Evolutionary conservation across 768 basidiomycete species (phyloP), one percentile per base, ranked within the genome.

Genomic region (Hygrophoropsis aurantiaca): DNA sequence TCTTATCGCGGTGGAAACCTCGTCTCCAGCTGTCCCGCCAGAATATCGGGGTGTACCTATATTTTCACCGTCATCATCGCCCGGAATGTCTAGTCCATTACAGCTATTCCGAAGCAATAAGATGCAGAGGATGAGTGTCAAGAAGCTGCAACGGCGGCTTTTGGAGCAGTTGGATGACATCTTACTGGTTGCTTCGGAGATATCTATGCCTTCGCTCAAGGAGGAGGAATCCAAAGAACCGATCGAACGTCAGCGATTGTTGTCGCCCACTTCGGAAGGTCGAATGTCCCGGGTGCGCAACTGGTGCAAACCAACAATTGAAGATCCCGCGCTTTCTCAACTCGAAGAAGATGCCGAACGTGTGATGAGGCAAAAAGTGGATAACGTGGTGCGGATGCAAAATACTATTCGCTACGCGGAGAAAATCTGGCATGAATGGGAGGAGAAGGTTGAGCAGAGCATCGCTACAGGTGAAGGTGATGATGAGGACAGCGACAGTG

Each of bases 351-450:
- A 98, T 60, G 86, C 85, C 7, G 93, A 94, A 55, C 82, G 90
- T 27, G 78, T 94, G 41, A 89, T 94, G 79, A 77, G 90, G 25
- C 86, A 90, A 68, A 99, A 99, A 75, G 81, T 94, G 53, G 94
- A 94, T 65, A 93, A 87, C 55, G 90, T 97, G 40, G 88, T 92
- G 52, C 84, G 97, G 32, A 84, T 99, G 84, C 91, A 95, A 68
- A 97, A 95, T 61, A 97, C 94, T 16, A 94, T 99, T 56, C 78
- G 90, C 44, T 98, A 98, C 66, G 85, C 93, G 33, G 97, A 98
- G 73, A 95, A 94, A 71, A 90, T 97, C 24, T 85, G 95, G 73
- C 87, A 87, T 58, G 97, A 98, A 69, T 98, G 95, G 94, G 88
- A 97, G 67, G 87, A 90, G 59, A 84, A 81, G 56, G 86, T 97